These are phyloP conservation scores for Fusarium palustre DNA, from an alignment of 2,329 filamentous ascomycete genomes.

Conservation along the genomic window DNA sequence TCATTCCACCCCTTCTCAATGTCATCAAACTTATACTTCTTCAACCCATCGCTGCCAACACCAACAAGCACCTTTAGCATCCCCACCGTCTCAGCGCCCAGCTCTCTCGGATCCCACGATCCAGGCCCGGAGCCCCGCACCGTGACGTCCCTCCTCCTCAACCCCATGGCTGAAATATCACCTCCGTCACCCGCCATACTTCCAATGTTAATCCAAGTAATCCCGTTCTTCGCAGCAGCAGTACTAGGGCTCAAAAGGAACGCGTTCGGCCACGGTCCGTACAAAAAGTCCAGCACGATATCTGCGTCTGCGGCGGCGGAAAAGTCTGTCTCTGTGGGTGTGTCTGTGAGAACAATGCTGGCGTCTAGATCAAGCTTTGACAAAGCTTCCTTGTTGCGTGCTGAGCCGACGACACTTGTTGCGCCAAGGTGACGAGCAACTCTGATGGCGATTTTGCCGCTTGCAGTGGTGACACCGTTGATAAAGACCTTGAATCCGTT, in stretches of 20 bases:
- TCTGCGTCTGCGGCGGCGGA: slow-evolving; percentile 60
- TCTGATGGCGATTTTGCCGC: slow-evolving; percentile 62
- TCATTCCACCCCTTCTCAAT: slow-evolving; percentile 46
- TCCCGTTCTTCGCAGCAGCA: slow-evolving; percentile 50
- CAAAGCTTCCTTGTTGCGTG: slow-evolving; percentile 59
- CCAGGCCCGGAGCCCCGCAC: slow-evolving; percentile 61
- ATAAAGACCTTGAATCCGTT: slow-evolving; percentile 62
- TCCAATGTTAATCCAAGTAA: slow-evolving; percentile 67
- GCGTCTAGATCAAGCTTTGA: slow-evolving; percentile 59
- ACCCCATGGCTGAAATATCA: slow-evolving; percentile 55
- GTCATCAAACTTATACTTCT: slow-evolving; percentile 41
- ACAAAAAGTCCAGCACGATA: slow-evolving; percentile 69
- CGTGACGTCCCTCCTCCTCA: slow-evolving; percentile 63
- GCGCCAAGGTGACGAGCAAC: slow-evolving; percentile 63
- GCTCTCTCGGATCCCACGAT: slow-evolving; percentile 53
- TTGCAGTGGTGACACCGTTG: slow-evolving; percentile 64
- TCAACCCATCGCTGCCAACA: slow-evolving; percentile 36
- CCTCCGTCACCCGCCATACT: slow-evolving; percentile 55
- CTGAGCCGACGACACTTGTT: slow-evolving; percentile 62
- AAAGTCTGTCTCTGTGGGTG: slow-evolving; percentile 59
- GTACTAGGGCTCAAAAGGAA: slow-evolving; percentile 57
- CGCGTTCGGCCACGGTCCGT: slow-evolving; percentile 58
- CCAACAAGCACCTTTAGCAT: slow-evolving; percentile 47
- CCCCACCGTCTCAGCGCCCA: slow-evolving; percentile 35
- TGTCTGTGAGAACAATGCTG: slow-evolving; percentile 57